Percentiles rank a stretch among this genome's conserved stretches.
phyloP scores from a whole-genome alignment of 768 basidiomycete genomes.

The Daedaleopsis nitida region DNA sequence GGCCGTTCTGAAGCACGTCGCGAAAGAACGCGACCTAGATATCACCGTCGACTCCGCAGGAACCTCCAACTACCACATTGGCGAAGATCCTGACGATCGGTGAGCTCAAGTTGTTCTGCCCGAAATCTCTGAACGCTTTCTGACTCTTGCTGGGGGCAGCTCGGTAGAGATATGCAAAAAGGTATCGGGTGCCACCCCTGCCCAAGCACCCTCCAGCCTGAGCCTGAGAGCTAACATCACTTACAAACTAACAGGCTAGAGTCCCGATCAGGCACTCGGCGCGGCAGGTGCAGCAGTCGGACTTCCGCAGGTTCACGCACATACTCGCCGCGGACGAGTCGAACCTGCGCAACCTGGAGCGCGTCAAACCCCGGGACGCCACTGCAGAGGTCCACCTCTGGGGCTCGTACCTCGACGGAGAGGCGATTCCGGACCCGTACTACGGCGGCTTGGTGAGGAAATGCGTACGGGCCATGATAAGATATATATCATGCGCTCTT shows the following conservation, averaged over 20 bases:
- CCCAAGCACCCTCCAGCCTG: not conserved
- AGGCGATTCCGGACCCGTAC: constrained; percentile 83
- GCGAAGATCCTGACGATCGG: constrained; percentile 85
- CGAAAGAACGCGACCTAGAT: constrained; percentile 63
- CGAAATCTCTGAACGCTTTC: not conserved
- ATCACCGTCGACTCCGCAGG: constrained; percentile 83
- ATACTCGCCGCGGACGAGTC: constrained; percentile 84
- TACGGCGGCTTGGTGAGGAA: constrained; percentile 65
- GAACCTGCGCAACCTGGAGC: constrained; percentile 66
- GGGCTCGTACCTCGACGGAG: constrained; percentile 74
- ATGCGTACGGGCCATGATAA: not conserved
- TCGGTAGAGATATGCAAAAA: constrained; percentile 71
- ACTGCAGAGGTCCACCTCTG: constrained; percentile 75
- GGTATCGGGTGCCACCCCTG: constrained; percentile 39
- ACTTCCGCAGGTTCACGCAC: constrained; percentile 78
- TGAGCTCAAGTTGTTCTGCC: constrained; percentile 31
- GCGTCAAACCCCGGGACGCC: constrained; percentile 47
- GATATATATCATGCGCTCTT: not conserved
- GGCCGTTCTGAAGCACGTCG: constrained; percentile 75
- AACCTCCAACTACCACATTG: constrained; percentile 82
- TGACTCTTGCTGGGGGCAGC: constrained; percentile 38
- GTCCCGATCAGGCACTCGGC: constrained; percentile 72
- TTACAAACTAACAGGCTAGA: constrained; percentile 48
- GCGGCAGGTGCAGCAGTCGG: constrained; percentile 61
- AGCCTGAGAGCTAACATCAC: not conserved